Evolutionary conservation across 176 grass and related monocot genomes (phyloP).

Genomic region (Oryza australiensis): DNA sequence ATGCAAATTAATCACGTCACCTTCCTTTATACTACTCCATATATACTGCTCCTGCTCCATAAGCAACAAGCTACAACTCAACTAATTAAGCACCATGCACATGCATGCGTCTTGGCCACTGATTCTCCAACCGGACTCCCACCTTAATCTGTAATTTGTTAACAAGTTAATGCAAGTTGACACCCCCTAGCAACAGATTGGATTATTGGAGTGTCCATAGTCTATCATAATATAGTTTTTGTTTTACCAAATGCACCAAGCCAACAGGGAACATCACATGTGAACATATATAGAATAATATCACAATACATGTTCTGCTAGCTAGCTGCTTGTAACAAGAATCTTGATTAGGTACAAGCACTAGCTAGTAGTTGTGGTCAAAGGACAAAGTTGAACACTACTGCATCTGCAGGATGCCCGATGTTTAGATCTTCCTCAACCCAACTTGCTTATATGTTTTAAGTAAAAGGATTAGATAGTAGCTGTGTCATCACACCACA

Average conservation of each 20-base stretch:
- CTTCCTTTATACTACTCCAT: background rate
- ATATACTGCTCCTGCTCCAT: background rate
- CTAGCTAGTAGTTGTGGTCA: conserved; percentile 29
- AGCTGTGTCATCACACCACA: conserved; percentile 41
- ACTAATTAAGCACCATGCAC: background rate
- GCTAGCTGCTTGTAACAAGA: conserved; percentile 30
- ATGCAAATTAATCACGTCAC: background rate
- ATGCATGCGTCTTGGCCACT: conserved; percentile 24
- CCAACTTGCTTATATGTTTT: conserved; percentile 52
- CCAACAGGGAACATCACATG: conserved; percentile 43
- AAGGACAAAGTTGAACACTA: conserved; percentile 36
- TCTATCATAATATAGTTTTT: background rate
- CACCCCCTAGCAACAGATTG: background rate
- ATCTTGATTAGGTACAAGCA: conserved; percentile 54
- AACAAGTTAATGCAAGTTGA: background rate
- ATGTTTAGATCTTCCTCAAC: conserved; percentile 37
- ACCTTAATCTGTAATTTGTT: background rate
- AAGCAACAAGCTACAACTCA: background rate
- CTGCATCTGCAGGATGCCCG: conserved; percentile 3
- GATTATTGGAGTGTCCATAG: background rate
- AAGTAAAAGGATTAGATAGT: conserved; percentile 38
- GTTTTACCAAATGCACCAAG: conserved; percentile 33
- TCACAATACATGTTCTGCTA: conserved; percentile 45
- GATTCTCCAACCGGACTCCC: background rate
- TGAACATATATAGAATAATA: conserved; percentile 59